A percentile compares a stretch with the other conserved stretches of the same genome.
phyloP scores from a whole-genome alignment of 768 basidiomycete species.

The Porpolomopsis calyptriformis region DNA sequence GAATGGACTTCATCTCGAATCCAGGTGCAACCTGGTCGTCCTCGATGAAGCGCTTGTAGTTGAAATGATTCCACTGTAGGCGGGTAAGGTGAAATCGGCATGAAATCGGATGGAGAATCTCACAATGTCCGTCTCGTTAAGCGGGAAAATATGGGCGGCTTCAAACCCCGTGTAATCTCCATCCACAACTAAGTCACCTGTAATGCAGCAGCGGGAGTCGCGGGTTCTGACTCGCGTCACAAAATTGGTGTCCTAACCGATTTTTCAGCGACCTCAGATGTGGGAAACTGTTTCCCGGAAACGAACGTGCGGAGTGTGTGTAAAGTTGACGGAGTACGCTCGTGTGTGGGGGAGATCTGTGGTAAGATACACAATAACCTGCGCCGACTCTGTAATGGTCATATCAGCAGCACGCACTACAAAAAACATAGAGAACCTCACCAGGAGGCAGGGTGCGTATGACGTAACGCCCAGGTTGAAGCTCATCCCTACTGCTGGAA shows the following conservation, averaged over 20 bases:
- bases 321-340: slow-evolving; percentile 12
- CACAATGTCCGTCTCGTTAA: slow-evolving; percentile 11
- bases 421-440: slow-evolving; percentile 5
- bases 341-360: slow-evolving; percentile 12
- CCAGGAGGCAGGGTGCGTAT: slow-evolving; percentile 12
- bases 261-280: neutral
- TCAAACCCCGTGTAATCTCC: slow-evolving; percentile 14
- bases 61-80: slow-evolving; percentile 11
- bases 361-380: slow-evolving; percentile 9
- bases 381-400: slow-evolving; percentile 8
- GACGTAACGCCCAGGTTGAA: slow-evolving; percentile 13
- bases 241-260: slow-evolving; percentile 9
- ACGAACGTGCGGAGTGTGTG: slow-evolving; percentile 12
- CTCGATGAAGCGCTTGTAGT: slow-evolving; percentile 13
- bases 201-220: slow-evolving; percentile 13
- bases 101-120: neutral
- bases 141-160: slow-evolving; percentile 13
- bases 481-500: slow-evolving; percentile 11
- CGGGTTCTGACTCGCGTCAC: slow-evolving; percentile 11
- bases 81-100: slow-evolving; percentile 5
- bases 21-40: slow-evolving; percentile 11
- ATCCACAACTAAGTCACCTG: slow-evolving; percentile 11
- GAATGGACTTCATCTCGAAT: slow-evolving; percentile 13
- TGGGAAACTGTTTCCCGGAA: neutral
- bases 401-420: slow-evolving; percentile 1